These are phyloP conservation scores for Termitomyces eurrhizus DNA, from an alignment of 768 basidiomycete species.

Conservation along the genomic window DNA sequence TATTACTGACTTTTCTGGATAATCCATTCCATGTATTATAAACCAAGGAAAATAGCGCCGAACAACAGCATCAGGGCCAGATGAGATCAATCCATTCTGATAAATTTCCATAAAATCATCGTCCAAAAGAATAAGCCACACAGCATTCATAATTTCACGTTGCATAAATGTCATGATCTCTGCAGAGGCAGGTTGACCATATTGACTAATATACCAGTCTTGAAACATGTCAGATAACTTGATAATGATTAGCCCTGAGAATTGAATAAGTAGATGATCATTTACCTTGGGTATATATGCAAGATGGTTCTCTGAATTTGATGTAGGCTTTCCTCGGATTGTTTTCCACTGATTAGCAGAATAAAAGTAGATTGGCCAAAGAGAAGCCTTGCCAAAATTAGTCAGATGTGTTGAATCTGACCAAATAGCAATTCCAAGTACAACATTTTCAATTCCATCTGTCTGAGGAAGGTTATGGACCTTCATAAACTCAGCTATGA, in stretches of 20 bases:
- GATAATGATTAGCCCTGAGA: slow-evolving; percentile 24
- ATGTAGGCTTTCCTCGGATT: background rate
- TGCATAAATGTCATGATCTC: background rate
- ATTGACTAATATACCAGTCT: background rate
- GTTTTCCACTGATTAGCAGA: background rate
- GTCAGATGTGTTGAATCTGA: slow-evolving; percentile 34
- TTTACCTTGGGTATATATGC: background rate
- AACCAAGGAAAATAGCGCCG: background rate
- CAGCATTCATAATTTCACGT: background rate
- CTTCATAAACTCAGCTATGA: background rate
- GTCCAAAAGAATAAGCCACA: background rate
- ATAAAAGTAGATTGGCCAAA: background rate
- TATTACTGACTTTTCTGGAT: background rate
- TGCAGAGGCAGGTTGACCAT: background rate
- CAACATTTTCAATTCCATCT: background rate
- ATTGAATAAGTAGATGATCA: background rate
- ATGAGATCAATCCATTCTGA: background rate
- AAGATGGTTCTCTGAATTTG: background rate
- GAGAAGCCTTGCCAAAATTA: slow-evolving; percentile 28
- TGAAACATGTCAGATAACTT: background rate
- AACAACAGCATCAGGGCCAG: background rate
- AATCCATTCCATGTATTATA: background rate
- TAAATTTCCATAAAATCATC: background rate
- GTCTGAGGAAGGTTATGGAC: background rate
- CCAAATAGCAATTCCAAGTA: slow-evolving; percentile 22